A percentile compares a stretch with the other conserved stretches of the same genome.
These are phyloP conservation scores for Aspergillus sp. DNA, from an alignment of 2,329 filamentous ascomycete genomes.

Conservation along the genomic window DNA sequence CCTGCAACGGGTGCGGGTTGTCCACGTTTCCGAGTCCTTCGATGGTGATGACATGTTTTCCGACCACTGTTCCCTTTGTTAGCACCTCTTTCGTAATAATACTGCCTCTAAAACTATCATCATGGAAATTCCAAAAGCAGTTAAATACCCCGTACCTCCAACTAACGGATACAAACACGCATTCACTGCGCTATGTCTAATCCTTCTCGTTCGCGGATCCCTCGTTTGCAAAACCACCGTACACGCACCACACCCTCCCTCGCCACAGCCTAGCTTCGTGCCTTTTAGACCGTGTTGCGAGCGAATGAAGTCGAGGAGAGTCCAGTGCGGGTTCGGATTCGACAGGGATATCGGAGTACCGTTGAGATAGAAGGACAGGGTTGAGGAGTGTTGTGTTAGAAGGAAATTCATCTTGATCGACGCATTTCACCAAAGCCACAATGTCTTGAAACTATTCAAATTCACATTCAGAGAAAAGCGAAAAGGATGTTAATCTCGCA, in stretches of 20 bases:
- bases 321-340: conserved; percentile 79
- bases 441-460: no score
- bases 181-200: conserved; percentile 87
- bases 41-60: conserved; percentile 90
- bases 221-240: conserved; percentile 62
- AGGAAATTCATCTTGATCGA: no score
- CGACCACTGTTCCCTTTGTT: conserved; percentile 58
- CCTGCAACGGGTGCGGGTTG: conserved; percentile 76
- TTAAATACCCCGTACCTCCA: conserved; percentile 44
- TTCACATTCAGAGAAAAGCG: no score
- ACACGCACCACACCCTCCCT: conserved; percentile 87
- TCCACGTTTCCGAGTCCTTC: conserved; percentile 83
- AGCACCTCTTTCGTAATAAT: background rate
- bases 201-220: conserved; percentile 60
- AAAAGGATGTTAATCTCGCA: no score
- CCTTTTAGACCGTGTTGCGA: conserved; percentile 78
- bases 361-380: conserved; percentile 81
- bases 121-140: no score
- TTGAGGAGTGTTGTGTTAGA: conserved; percentile 31
- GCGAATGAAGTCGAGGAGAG: conserved; percentile 67
- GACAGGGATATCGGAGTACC: conserved; percentile 67
- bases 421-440: no score
- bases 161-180: conserved; percentile 85
- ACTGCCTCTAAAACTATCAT: no score
- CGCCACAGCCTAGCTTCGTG: conserved; percentile 71